phyloP scores from a whole-genome alignment of 2,329 filamentous ascomycete species.

The Fusarium stilboides region DNA sequence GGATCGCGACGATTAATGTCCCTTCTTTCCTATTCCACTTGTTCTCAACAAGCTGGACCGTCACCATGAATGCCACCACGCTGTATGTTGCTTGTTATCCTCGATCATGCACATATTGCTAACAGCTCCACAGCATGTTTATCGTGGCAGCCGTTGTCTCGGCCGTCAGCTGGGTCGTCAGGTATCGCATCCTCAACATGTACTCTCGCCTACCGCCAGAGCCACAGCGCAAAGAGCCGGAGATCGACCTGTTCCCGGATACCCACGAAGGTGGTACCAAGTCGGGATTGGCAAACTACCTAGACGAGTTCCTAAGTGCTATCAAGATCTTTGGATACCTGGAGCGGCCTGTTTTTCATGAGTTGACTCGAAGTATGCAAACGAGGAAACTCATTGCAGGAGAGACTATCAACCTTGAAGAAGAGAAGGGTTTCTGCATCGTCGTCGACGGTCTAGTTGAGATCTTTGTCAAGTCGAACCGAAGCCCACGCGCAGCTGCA shows the following conservation, averaged over 20 bases:
- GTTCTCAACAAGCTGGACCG: slow-evolving; percentile 92
- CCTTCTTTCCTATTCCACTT: slow-evolving; percentile 91
- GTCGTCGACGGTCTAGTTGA: slow-evolving; percentile 97
- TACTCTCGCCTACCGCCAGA: slow-evolving; percentile 94
- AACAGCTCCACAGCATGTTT: slow-evolving; percentile 70
- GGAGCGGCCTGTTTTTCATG: slow-evolving; percentile 96
- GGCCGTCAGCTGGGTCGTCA: slow-evolving; percentile 92
- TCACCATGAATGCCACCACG: slow-evolving; percentile 99
- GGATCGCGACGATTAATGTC: slow-evolving; percentile 88
- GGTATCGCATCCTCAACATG: slow-evolving; percentile 97
- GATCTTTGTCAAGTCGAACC: slow-evolving; percentile 95
- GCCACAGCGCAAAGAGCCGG: slow-evolving; percentile 94
- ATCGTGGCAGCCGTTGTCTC: slow-evolving; percentile 84
- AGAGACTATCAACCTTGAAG: slow-evolving; percentile 94
- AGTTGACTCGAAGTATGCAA: slow-evolving; percentile 98
- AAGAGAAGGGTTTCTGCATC: slow-evolving; percentile 97
- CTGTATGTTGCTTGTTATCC: slow-evolving; percentile 70
- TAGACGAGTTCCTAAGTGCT: slow-evolving; percentile 97
- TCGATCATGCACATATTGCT: slow-evolving; percentile 21
- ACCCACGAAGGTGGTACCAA: slow-evolving; percentile 91
- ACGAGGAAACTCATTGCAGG: slow-evolving; percentile 96
- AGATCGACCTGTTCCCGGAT: slow-evolving; percentile 95
- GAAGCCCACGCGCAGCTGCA: slow-evolving; percentile 60
- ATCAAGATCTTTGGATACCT: slow-evolving; percentile 99
- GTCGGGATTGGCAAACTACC: slow-evolving; percentile 92